Percentiles rank a stretch among this genome's conserved stretches.
phyloP scores from a whole-genome alignment of 768 basidiomycete species.

The Rhizopogon sp. region DNA sequence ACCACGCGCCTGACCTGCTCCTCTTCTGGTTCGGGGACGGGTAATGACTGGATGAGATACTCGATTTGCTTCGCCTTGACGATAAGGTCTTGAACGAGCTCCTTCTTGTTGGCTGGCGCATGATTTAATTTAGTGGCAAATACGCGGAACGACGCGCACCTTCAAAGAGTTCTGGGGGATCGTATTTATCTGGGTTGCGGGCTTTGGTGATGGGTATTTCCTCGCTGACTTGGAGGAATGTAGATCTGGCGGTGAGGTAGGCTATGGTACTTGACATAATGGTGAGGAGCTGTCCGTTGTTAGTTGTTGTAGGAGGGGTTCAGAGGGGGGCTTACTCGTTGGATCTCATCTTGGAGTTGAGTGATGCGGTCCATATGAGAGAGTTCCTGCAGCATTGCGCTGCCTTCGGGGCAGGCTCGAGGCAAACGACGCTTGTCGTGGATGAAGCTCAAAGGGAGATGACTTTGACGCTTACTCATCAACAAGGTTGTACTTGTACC shows the following conservation, averaged over 20 bases:
- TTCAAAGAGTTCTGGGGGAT: slow-evolving; percentile 70
- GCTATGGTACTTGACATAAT: slow-evolving; percentile 83
- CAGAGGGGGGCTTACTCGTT: slow-evolving; percentile 49
- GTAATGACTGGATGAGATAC: slow-evolving; percentile 74
- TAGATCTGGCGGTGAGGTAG: slow-evolving; percentile 73
- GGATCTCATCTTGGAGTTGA: slow-evolving; percentile 91
- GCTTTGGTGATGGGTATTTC: slow-evolving; percentile 84
- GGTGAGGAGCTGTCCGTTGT: slow-evolving; percentile 59
- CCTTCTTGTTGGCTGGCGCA: slow-evolving; percentile 68
- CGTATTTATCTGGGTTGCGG: slow-evolving; percentile 66
- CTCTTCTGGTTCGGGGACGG: slow-evolving; percentile 74
- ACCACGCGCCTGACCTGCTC: slow-evolving; percentile 46
- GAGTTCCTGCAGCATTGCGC: slow-evolving; percentile 89
- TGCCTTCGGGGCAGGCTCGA: slow-evolving; percentile 24
- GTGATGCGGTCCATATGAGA: slow-evolving; percentile 96
- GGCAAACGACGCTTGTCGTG: no score
- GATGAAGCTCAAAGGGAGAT: no score
- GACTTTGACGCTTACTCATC: not conserved
- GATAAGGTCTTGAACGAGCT: slow-evolving; percentile 78
- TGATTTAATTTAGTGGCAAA: not conserved
- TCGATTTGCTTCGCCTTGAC: slow-evolving; percentile 89
- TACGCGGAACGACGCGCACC: slow-evolving; percentile 35
- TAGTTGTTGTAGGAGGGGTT: not conserved
- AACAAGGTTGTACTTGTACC: not conserved
- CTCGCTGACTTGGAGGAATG: slow-evolving; percentile 72